Percentiles rank a stretch among this genome's conserved stretches.
These are phyloP conservation scores for Plantago elongata DNA, from an alignment of 257 asterid genomes.

Conservation along the genomic window DNA sequence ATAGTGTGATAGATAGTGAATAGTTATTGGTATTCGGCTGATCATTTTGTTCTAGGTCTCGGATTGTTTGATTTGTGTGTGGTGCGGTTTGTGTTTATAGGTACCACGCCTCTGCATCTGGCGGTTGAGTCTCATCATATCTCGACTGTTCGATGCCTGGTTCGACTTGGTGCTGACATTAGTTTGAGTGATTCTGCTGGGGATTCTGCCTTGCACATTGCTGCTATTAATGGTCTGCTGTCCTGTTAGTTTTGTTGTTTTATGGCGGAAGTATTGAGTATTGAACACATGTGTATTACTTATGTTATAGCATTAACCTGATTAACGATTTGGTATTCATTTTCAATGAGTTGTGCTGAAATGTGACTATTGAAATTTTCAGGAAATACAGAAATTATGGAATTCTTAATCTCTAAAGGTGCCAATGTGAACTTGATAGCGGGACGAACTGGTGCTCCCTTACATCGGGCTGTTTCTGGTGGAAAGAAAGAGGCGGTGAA, in stretches of 20 bases:
- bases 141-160: neutral
- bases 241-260: neutral
- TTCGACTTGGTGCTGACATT: neutral
- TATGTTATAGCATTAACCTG: neutral
- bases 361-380: neutral
- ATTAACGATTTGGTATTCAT: neutral
- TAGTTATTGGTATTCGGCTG: too few species aligned
- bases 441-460: neutral
- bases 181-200: neutral
- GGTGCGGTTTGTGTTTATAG: neutral
- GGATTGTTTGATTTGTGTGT: too few species aligned
- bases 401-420: slow-evolving; percentile 3
- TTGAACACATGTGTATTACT: too few species aligned
- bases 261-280: neutral
- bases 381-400: slow-evolving; percentile 6
- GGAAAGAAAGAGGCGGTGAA: slow-evolving; percentile 11
- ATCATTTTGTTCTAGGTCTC: too few species aligned
- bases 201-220: neutral
- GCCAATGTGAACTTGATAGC: neutral
- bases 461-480: neutral
- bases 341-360: neutral
- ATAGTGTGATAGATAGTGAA: too few species aligned
- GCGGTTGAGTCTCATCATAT: neutral
- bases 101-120: slow-evolving; percentile 23
- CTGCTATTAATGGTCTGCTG: neutral